Evolutionary conservation across 2,329 filamentous ascomycete genomes (phyloP), one percentile per base, ranked within the genome.

Genomic region (Calonectria montana): DNA sequence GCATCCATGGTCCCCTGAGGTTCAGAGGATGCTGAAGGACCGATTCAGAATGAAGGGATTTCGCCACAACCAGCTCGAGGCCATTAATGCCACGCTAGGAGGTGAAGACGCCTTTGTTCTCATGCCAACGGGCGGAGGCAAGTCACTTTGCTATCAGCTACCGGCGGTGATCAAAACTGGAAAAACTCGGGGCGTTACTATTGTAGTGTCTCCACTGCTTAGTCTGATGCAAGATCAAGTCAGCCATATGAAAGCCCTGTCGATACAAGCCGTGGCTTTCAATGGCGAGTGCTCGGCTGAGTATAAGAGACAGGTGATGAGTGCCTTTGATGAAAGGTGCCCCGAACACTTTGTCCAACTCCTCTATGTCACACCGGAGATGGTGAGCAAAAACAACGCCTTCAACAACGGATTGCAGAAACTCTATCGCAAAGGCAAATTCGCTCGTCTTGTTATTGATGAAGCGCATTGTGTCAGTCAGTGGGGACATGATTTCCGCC

Each of bases 391-490:
- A 81, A 99, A 93, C 81, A 82, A 88, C 48, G 85, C 86, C 2
- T 94, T 98, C 82, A 86, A 91, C 70, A 88, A 87, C 64, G 89
- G 88, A 3, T 87, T 99, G 74, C 85, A 90, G 64, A 87, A 86
- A 2, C 87, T 99, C n/a, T 89, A 98, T 81, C 83, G 84, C 16
- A 91, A 91, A 63, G 86, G 88, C 4, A 94, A 93, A 77, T 90
- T 99, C 65, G 96, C 97, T 18, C 91, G 97, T 29, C 91, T 99
- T 61, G 97, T 99, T 65, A 97, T 99, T 74, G 97, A 99, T 77
- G 97, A 99, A 84, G 97, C 97, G n/a, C 97, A 99, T 82, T 99
- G 97, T 82, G 96, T 99, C 29, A 98, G 97, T 82, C 96, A 99
- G 86, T 99, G 97, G 97, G 97, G 97, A 1, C 97, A 99, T 78